A percentile compares a stretch with the other conserved stretches of the same genome.
Evolutionary conservation across 1,284 basidiomycete species (phyloP).

Genomic region (Naganishia cerealis): DNA sequence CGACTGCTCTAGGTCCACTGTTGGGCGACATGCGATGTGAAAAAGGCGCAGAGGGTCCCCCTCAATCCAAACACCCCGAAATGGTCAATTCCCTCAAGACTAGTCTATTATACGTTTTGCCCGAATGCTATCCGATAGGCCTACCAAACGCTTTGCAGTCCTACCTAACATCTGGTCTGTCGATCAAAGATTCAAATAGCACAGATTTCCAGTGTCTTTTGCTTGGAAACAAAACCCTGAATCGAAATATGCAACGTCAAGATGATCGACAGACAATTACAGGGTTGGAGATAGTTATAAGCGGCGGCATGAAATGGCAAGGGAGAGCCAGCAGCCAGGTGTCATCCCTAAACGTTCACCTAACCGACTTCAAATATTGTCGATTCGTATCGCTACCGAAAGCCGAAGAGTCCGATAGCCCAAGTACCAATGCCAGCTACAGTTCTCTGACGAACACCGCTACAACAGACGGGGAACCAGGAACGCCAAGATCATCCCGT

Average conservation of each 20-base stretch:
- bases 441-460: conserved; percentile 23
- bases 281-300: conserved; percentile 18
- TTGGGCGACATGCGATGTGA: neutral
- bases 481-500: conserved; percentile 8
- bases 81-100: neutral
- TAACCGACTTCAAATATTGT: conserved; percentile 23
- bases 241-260: conserved; percentile 27
- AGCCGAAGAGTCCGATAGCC: neutral
- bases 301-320: conserved; percentile 9
- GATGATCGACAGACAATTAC: conserved; percentile 19
- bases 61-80: neutral
- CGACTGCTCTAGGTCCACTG: conserved; percentile 6
- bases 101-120: conserved; percentile 16
- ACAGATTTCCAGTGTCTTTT: neutral
- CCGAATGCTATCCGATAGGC: neutral
- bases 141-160: conserved; percentile 14
- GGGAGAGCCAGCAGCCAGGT: neutral
- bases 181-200: neutral
- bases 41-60: neutral
- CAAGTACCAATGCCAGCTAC: conserved; percentile 17
- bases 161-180: conserved; percentile 2
- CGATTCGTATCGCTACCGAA: neutral
- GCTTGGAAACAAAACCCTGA: conserved; percentile 2
- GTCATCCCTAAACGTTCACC: neutral
- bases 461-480: conserved; percentile 11